phyloP scores from a whole-genome alignment of 306 rosid genomes.

The Casuarina cunninghamiana region DNA sequence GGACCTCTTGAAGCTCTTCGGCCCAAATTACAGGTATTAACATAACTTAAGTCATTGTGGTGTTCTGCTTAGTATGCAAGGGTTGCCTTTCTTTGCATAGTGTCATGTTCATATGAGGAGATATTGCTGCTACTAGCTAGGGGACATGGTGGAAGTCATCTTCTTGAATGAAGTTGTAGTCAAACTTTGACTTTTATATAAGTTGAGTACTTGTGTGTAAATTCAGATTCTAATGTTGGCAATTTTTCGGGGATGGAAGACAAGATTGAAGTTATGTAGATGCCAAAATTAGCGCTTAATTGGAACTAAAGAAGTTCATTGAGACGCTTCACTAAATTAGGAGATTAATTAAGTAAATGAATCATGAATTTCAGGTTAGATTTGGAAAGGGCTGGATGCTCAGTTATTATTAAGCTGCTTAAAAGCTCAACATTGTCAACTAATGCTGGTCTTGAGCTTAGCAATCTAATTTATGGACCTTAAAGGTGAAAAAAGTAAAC shows the following conservation, averaged over 20 bases:
- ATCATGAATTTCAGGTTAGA: not conserved
- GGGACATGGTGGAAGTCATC: not conserved
- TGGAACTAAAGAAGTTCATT: not conserved
- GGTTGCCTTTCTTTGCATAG: not conserved
- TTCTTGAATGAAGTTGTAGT: not conserved
- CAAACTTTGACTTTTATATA: not conserved
- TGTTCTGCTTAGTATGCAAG: not conserved
- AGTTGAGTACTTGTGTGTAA: not conserved
- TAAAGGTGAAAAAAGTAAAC: not conserved
- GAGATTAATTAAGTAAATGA: not conserved
- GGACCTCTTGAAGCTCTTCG: constrained; percentile 98
- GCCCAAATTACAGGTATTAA: constrained; percentile 76
- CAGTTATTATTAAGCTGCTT: not conserved
- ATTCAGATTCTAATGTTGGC: not conserved
- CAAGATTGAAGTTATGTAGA: not conserved
- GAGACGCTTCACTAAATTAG: not conserved
- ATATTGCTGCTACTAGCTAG: not conserved
- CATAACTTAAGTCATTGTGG: constrained; percentile 1
- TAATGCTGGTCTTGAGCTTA: not conserved
- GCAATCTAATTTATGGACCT: not conserved
- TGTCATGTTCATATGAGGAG: not conserved
- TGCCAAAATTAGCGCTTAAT: not conserved
- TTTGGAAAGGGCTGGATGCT: not conserved
- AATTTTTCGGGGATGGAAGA: not conserved
- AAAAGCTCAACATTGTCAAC: not conserved